Conservation (phyloP, 805 yeast genomes). For the Candida endomychidarum region DNA sequence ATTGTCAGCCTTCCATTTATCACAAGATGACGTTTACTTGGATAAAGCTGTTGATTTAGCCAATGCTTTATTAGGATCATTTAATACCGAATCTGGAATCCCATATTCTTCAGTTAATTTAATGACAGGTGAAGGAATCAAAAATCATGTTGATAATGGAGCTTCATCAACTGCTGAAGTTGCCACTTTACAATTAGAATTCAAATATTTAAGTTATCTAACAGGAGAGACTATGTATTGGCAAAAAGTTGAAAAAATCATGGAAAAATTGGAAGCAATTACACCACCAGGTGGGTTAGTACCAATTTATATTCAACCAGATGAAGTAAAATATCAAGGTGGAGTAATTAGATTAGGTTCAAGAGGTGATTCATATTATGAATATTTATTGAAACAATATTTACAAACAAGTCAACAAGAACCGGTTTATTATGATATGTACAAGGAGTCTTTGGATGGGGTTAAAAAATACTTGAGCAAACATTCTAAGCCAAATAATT, state of each 20-base stretch:
- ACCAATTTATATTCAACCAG: constrained; percentile 78
- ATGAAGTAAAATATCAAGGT: constrained; percentile 68
- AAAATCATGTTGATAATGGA: constrained; percentile 66
- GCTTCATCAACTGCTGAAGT: constrained; percentile 90
- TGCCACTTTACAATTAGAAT: constrained; percentile 81
- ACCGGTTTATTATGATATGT: constrained; percentile 65
- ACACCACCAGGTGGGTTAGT: constrained; percentile 72
- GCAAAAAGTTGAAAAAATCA: constrained; percentile 73
- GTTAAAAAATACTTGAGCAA: constrained; percentile 65
- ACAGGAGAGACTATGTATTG: constrained; percentile 81
- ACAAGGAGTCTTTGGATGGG: constrained; percentile 74
- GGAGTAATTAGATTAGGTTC: constrained; percentile 76
- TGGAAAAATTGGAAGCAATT: constrained; percentile 65
- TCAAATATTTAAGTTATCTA: constrained; percentile 74
- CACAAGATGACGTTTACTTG: constrained; percentile 66
- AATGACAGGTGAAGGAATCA: constrained; percentile 57
- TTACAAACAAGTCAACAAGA: constrained; percentile 69
- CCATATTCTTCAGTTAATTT: constrained; percentile 82
- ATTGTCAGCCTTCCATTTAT: constrained; percentile 74
- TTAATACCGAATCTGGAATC: constrained; percentile 62
- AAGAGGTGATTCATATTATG: constrained; percentile 92
- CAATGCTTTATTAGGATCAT: constrained; percentile 68
- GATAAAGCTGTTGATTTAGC: constrained; percentile 81
- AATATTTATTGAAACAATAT: constrained; percentile 82
- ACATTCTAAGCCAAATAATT: constrained; percentile 58